These are phyloP conservation scores for Aethionema arabicum DNA, from an alignment of 345 rosid genomes.

Conservation along the genomic window DNA sequence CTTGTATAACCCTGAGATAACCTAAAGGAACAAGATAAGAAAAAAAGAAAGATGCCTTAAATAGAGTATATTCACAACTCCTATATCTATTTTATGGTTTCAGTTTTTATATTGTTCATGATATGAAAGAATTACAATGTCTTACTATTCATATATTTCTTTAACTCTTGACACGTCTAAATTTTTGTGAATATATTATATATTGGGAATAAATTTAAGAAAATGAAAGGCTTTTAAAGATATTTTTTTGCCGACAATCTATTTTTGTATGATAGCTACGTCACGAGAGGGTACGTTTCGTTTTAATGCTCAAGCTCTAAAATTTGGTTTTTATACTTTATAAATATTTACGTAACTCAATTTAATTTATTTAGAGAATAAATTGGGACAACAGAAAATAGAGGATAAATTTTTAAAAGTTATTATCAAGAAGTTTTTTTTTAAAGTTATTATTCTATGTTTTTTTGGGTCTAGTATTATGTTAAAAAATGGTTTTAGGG, in stretches of 20 bases:
- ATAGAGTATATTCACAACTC: conserved; percentile 26
- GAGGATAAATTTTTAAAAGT: no score
- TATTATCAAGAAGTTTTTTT: no score
- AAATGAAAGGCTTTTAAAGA: conserved; percentile 25
- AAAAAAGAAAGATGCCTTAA: conserved; percentile 24
- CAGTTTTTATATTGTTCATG: conserved; percentile 14
- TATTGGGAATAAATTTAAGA: conserved; percentile 24
- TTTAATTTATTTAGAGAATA: no score
- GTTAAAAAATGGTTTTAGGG: no score
- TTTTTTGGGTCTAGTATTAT: no score
- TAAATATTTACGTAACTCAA: no score
- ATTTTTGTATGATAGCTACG: conserved; percentile 32
- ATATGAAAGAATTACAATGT: neutral
- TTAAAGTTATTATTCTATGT: no score
- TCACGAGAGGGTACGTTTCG: conserved; percentile 11
- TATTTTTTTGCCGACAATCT: conserved; percentile 32
- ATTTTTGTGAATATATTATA: conserved; percentile 3
- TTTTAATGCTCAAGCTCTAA: no score
- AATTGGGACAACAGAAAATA: no score
- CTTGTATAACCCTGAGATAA: conserved; percentile 20
- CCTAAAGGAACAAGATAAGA: no score
- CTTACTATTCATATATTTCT: neutral
- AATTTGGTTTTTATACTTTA: no score
- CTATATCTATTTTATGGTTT: conserved; percentile 26
- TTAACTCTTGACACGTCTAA: conserved; percentile 32